phyloP scores from a whole-genome alignment of 495 filamentous ascomycete species.

The Penicillium pancosmium region DNA sequence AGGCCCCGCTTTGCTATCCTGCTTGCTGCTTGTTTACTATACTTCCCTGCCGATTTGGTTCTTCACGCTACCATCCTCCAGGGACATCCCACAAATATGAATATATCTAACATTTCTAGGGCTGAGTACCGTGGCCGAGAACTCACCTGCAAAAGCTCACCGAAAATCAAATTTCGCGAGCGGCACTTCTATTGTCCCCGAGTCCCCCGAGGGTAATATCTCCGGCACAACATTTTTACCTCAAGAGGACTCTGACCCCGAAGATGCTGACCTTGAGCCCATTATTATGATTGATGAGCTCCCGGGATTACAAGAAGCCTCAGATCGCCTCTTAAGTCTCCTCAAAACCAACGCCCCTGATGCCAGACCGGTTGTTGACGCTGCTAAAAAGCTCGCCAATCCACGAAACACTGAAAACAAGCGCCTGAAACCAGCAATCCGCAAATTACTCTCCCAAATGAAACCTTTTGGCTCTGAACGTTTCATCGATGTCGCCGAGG shows the following conservation, averaged over 20 bases:
- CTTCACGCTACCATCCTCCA: not conserved
- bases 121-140: slow-evolving; percentile 18
- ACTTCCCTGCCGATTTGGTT: not conserved
- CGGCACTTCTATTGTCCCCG: slow-evolving; percentile 20
- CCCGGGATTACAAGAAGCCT: slow-evolving; percentile 34
- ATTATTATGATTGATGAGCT: slow-evolving; percentile 40
- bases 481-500: slow-evolving; percentile 33
- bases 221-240: slow-evolving; percentile 44
- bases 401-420: slow-evolving; percentile 33
- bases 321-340: slow-evolving; percentile 31
- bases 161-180: slow-evolving; percentile 7
- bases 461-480: slow-evolving; percentile 27
- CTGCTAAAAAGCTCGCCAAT: slow-evolving; percentile 27
- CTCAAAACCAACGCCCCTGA: slow-evolving; percentile 27
- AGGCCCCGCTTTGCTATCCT: not conserved
- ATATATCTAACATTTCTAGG: slow-evolving; percentile 20
- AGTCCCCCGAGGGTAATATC: slow-evolving; percentile 44
- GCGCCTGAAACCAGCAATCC: slow-evolving; percentile 22
- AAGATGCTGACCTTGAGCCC: slow-evolving; percentile 29
- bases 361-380: slow-evolving; percentile 27
- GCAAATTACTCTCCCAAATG: slow-evolving; percentile 26
- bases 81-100: not conserved
- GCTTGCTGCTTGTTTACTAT: not conserved
- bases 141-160: slow-evolving; percentile 12
- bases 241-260: slow-evolving; percentile 23